phyloP scores from a whole-genome alignment of 441 rosid genomes.

The Adansonia grandidieri region DNA sequence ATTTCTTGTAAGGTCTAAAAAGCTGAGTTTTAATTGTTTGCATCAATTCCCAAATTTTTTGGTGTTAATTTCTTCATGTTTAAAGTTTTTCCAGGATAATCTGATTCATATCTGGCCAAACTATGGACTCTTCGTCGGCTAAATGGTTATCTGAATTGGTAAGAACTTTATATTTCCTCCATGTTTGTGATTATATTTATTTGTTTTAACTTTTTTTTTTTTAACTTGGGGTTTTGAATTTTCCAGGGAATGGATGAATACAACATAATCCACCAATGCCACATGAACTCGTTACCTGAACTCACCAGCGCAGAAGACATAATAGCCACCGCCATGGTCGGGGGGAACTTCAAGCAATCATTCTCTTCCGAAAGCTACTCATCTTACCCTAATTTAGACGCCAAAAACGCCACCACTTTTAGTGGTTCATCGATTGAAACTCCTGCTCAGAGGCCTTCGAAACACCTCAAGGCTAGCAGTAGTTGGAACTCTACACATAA shows the following conservation, averaged over 20 bases:
- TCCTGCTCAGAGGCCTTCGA: slow-evolving; percentile 35
- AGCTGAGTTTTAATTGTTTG: neutral
- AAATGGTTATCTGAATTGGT: slow-evolving; percentile 46
- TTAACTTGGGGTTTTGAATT: slow-evolving; percentile 7
- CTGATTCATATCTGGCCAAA: neutral
- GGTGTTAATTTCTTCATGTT: neutral
- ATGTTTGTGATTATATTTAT: neutral
- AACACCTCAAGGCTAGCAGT: slow-evolving; percentile 35
- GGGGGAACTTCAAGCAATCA: slow-evolving; percentile 33
- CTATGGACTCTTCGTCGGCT: slow-evolving; percentile 43
- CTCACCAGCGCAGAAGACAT: slow-evolving; percentile 30
- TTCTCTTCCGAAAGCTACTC: slow-evolving; percentile 43
- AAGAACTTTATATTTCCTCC: neutral
- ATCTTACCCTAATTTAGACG: slow-evolving; percentile 30
- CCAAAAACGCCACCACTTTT: slow-evolving; percentile 18
- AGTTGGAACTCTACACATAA: slow-evolving; percentile 41
- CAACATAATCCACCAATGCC: slow-evolving; percentile 45
- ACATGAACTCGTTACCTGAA: slow-evolving; percentile 40
- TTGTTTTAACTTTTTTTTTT: too few relatives aligned
- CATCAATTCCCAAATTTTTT: neutral
- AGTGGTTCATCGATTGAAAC: slow-evolving; percentile 35
- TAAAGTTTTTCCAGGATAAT: neutral
- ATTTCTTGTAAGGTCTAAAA: neutral
- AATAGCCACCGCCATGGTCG: slow-evolving; percentile 15
- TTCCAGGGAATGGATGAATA: slow-evolving; percentile 57